Evolutionary conservation across 495 filamentous ascomycete species (phyloP), one percentile per base, ranked within the genome.

Genomic region (Monascus purpureus): DNA sequence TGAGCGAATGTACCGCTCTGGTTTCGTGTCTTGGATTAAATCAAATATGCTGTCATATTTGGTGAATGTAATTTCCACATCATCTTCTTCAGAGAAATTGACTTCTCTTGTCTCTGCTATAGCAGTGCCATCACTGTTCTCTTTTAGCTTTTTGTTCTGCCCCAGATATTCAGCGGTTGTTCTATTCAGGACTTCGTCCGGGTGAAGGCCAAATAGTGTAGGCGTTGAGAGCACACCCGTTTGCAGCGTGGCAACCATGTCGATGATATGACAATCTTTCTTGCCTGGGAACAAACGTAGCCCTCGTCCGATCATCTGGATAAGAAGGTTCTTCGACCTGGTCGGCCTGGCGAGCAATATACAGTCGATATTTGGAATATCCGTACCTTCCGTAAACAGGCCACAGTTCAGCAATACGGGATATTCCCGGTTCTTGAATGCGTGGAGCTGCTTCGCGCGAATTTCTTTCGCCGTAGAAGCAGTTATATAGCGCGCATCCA

Each of bases 241-340:
- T 33, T 71, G 67, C 9, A 96, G 59, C 8, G 73, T 78, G 0
- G 83, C 74, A 1, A 96, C 90, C 82, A 99, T 87, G 50, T 99
- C 90, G 40, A 99, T 90, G 28, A 99, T 64, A 50, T 95, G 90
- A 42, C 90, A 99, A 44, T 96, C 72, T 25, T 75, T 52, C 49
- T 99, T 99, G 1, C 68, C 80, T 2, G 77, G 63, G 46, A 78
- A 66, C 18, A 94, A 56, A 20, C 90, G 75, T 68, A 96, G 78
- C 0, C 90, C 90, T 38, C 90, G 74, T 0, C 90, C 90, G 29
- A 99, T 93, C 90, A 99, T 99, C 50, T 99, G 90, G 3, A 94
- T 74, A 2, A 99, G 66, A 6, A 99, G 63, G 40, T 94, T 95
- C 13, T 78, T 73, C 11, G 90, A 96, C 33, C 75, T 72, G 6